Conservation (phyloP, 2,329 filamentous ascomycete species). For the Trichoderma brevicompactum region DNA sequence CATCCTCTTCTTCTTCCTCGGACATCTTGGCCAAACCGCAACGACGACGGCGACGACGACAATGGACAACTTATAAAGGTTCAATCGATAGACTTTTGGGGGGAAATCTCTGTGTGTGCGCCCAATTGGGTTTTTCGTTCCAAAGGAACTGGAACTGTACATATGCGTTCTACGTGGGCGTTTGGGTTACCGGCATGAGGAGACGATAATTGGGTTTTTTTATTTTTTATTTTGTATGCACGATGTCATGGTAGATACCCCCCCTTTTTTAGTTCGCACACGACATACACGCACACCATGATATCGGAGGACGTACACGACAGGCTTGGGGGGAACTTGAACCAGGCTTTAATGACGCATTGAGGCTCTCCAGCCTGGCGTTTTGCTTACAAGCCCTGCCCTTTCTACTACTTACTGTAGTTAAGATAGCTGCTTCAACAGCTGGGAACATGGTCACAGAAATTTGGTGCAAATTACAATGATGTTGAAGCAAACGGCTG, state of each 20-base stretch:
- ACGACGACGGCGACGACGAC: not conserved
- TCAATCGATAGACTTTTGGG: slow-evolving; percentile 3
- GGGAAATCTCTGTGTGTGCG: not conserved
- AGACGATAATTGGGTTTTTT: not conserved
- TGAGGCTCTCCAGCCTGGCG: not conserved
- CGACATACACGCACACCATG: not conserved
- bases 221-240: not conserved
- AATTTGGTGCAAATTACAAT: not conserved
- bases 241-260: slow-evolving; percentile 23
- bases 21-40: not conserved
- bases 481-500: not conserved
- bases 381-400: too few species aligned
- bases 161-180: slow-evolving; percentile 16
- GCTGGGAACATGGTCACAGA: too few species aligned
- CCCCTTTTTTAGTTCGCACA: slow-evolving; percentile 10
- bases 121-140: not conserved
- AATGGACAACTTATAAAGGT: not conserved
- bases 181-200: slow-evolving; percentile 17
- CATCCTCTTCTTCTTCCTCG: not conserved
- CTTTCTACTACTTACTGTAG: too few species aligned
- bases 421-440: too few species aligned
- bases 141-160: not conserved
- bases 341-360: not conserved
- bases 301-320: not conserved
- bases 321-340: not conserved